These are phyloP conservation scores for Neoascochyta sp. DNA, from an alignment of 2,329 filamentous ascomycete species.

Conservation along the genomic window DNA sequence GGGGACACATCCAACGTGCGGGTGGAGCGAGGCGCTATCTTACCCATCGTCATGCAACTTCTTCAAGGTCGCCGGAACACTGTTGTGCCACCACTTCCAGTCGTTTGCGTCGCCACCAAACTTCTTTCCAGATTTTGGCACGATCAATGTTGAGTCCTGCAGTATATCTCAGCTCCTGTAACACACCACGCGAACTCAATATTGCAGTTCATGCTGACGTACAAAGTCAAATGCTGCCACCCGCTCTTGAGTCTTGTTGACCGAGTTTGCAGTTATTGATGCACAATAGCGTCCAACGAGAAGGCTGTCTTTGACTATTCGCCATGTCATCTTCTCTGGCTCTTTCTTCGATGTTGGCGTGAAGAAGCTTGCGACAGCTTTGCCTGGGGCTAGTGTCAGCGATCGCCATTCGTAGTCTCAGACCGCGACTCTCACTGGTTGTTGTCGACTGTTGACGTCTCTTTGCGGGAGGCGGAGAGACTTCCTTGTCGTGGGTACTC, in stretches of 20 bases:
- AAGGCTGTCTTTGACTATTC: constrained; percentile 62
- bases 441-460: constrained; percentile 53
- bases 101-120: constrained; percentile 69
- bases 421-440: constrained; percentile 49
- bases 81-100: constrained; percentile 90
- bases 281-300: constrained; percentile 70
- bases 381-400: constrained; percentile 48
- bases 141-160: constrained; percentile 84
- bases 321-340: constrained; percentile 71
- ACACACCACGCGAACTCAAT: too few species aligned
- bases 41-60: constrained; percentile 69
- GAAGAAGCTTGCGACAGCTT: constrained; percentile 78
- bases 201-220: too few species aligned
- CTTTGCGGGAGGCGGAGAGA: constrained; percentile 58
- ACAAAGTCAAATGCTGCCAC: constrained; percentile 42
- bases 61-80: constrained; percentile 64
- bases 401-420: neutral
- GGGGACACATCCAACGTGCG: too few species aligned
- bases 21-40: constrained; percentile 9
- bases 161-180: too few species aligned
- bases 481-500: constrained; percentile 40
- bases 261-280: constrained; percentile 10
- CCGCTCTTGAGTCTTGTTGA: constrained; percentile 19
- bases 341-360: constrained; percentile 81
- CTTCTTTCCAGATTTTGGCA: constrained; percentile 73